A percentile compares a stretch with the other conserved stretches of the same genome.
phyloP scores from a whole-genome alignment of 1,284 basidiomycete genomes.

The Papiliotrema laurentii region DNA sequence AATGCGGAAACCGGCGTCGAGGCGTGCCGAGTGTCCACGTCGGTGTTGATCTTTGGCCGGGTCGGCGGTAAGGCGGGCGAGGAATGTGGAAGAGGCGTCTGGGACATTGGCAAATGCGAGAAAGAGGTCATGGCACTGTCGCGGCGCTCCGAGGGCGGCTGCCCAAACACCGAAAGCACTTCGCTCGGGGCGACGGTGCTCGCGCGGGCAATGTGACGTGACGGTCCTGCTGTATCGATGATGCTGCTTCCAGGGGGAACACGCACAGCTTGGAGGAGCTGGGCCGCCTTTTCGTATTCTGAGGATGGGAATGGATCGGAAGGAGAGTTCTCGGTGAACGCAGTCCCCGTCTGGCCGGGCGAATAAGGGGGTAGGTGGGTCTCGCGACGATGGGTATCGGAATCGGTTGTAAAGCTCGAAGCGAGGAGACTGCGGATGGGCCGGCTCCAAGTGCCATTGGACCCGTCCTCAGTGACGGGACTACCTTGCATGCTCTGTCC shows the following conservation, averaged over 20 bases:
- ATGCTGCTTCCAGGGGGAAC: not conserved
- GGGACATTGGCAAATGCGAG: too few relatives aligned
- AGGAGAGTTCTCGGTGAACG: not conserved
- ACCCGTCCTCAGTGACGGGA: not conserved
- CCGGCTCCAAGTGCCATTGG: not conserved
- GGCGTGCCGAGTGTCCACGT: not conserved
- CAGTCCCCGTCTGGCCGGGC: constrained; percentile 10
- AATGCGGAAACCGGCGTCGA: not conserved
- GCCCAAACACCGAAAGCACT: constrained; percentile 5
- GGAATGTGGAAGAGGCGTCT: not conserved
- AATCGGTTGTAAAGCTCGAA: not conserved
- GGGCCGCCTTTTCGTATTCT: not conserved
- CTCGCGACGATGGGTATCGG: not conserved
- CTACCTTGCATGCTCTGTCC: not conserved
- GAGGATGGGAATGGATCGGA: not conserved
- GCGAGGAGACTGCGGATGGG: constrained; percentile 3
- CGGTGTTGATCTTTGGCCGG: not conserved
- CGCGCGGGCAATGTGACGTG: not conserved
- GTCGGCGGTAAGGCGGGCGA: not conserved
- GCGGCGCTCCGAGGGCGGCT: constrained; percentile 4
- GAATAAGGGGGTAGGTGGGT: constrained; percentile 18
- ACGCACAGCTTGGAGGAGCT: not conserved
- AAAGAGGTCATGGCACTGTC: constrained; percentile 1
- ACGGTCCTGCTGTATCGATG: not conserved
- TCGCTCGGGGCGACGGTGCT: constrained; percentile 12